Evolutionary conservation across 306 rosid species (phyloP).

Genomic region (Inga laurina): DNA sequence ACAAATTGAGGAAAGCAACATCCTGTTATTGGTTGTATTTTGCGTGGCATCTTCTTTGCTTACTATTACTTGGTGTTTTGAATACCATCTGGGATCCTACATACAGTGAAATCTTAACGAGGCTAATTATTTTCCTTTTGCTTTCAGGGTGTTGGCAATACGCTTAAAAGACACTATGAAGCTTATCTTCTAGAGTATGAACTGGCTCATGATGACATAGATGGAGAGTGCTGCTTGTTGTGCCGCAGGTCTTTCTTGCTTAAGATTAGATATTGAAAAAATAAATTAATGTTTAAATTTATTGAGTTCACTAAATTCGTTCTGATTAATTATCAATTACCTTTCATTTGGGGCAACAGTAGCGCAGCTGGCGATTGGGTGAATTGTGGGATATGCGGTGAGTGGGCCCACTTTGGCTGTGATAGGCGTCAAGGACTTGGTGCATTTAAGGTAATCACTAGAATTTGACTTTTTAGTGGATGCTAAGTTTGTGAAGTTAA

Average conservation of each 20-base stretch:
- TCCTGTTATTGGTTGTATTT: constrained; percentile 1
- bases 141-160: constrained; percentile 95
- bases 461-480: constrained; percentile 17
- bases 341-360: constrained; percentile 52
- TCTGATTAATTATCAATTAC: constrained; percentile 26
- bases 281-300: neutral
- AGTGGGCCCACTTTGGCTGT: constrained; percentile 99
- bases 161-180: constrained; percentile 90
- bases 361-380: constrained; percentile 99
- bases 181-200: constrained; percentile 93
- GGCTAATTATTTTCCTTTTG: constrained; percentile 32
- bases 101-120: constrained; percentile 9
- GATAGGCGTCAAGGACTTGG: constrained; percentile 95
- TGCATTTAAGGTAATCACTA: constrained; percentile 82
- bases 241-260: constrained; percentile 45
- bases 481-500: neutral
- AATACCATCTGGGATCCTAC: neutral
- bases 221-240: constrained; percentile 94
- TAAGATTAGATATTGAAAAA: neutral
- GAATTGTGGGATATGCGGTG: constrained; percentile 93
- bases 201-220: constrained; percentile 94
- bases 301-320: neutral
- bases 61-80: neutral
- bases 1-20: constrained; percentile 4
- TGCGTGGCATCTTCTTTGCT: neutral